phyloP scores from a whole-genome alignment of 495 filamentous ascomycete species.

The Pyrenula massariospora region DNA sequence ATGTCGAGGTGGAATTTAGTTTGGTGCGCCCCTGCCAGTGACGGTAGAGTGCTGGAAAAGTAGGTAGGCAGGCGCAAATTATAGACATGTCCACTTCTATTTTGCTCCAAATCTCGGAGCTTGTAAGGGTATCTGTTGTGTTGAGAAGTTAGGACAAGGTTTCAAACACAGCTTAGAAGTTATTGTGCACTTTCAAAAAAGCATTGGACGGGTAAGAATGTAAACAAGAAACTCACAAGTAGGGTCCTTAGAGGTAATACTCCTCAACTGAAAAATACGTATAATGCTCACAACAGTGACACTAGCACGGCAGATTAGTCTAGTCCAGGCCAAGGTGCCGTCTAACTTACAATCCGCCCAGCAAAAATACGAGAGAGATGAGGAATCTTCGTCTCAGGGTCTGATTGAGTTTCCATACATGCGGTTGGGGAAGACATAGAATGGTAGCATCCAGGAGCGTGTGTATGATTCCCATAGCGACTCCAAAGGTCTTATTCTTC shows the following conservation, averaged over 20 bases:
- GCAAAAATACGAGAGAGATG: conserved; percentile 3
- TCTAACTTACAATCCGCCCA: conserved; percentile 15
- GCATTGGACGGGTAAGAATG: no score
- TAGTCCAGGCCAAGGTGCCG: background rate
- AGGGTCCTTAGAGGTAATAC: background rate
- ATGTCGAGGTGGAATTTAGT: no score
- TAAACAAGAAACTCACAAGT: conserved; percentile 4
- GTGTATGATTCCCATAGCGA: conserved; percentile 4
- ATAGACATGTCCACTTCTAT: conserved; percentile 5
- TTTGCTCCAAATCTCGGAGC: conserved; percentile 3
- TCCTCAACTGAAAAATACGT: conserved; percentile 6
- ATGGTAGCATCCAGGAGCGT: conserved; percentile 4
- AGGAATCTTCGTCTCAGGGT: conserved; percentile 1
- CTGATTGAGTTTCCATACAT: conserved; percentile 3
- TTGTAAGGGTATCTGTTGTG: conserved; percentile 2
- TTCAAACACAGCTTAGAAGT: background rate
- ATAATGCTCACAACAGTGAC: conserved; percentile 14
- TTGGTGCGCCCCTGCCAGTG: background rate
- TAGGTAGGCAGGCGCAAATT: conserved; percentile 9
- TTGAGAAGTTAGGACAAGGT: background rate
- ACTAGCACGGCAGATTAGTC: conserved; percentile 7
- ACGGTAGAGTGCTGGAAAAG: conserved; percentile 7
- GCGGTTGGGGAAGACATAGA: conserved; percentile 2
- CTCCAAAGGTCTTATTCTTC: conserved; percentile 1
- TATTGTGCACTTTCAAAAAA: no score